Percentiles rank a stretch among this genome's conserved stretches.
These are phyloP conservation scores for Cymbidium sinense DNA, from an alignment of 106 monocot species.

Conservation along the genomic window DNA sequence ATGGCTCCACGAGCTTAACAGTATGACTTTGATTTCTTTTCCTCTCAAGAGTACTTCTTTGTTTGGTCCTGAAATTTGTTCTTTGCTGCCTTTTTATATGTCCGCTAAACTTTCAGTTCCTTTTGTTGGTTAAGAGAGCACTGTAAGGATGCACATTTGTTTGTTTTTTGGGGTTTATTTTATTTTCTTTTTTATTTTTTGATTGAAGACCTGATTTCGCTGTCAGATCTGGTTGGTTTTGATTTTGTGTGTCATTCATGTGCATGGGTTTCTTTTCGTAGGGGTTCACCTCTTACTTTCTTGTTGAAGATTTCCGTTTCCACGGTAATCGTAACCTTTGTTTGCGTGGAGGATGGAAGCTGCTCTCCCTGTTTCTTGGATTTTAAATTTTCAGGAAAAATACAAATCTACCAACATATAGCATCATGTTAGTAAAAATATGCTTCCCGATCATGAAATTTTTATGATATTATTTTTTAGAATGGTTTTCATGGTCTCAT, in stretches of 20 bases:
- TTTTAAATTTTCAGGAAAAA: neutral
- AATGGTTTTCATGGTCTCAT: neutral
- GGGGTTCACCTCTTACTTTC: neutral
- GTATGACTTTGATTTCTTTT: neutral
- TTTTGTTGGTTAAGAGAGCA: neutral
- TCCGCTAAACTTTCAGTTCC: neutral
- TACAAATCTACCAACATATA: neutral
- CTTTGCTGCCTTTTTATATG: neutral
- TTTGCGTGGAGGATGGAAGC: neutral
- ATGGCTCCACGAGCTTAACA: constrained; percentile 35
- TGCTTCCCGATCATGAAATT: neutral
- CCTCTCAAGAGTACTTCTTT: neutral
- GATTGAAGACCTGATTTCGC: neutral
- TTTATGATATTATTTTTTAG: neutral
- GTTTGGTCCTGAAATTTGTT: neutral
- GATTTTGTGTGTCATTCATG: neutral
- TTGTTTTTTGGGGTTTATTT: neutral
- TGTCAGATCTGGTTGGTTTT: constrained; percentile 1
- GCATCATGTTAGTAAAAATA: neutral
- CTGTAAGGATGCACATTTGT: neutral
- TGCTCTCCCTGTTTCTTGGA: neutral
- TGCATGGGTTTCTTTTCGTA: neutral
- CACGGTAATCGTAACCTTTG: neutral
- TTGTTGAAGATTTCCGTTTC: constrained; percentile 1
- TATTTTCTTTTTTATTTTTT: too few relatives aligned